A percentile compares a stretch with the other conserved stretches of the same genome.
Evolutionary conservation across 163 green algal species (phyloP).

Genomic region (Coccomyxa subellipsoidea): DNA sequence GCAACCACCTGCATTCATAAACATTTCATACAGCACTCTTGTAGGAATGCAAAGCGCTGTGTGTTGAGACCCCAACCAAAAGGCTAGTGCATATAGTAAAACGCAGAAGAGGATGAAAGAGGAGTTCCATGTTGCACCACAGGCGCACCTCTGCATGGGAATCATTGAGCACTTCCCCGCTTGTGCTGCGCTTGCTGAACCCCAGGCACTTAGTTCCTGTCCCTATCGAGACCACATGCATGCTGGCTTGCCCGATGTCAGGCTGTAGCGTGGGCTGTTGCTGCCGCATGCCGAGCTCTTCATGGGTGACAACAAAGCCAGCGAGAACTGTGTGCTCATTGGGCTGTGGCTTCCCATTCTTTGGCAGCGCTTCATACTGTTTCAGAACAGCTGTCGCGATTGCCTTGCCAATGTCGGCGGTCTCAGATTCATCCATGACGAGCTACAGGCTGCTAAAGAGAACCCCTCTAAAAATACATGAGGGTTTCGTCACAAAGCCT

Average conservation of each 20-base stretch:
- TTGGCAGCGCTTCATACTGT: conserved; percentile 48
- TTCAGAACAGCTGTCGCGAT: conserved; percentile 36
- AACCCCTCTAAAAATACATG: too few relatives aligned
- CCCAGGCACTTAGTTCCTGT: conserved; percentile 84
- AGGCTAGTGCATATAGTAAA: too few relatives aligned
- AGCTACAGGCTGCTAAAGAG: neutral
- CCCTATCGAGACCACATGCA: conserved; percentile 53
- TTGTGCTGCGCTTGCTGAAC: conserved; percentile 22
- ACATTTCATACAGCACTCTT: neutral
- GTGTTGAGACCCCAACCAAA: too few relatives aligned
- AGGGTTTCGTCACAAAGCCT: neutral
- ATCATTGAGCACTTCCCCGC: conserved; percentile 66
- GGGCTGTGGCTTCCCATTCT: conserved; percentile 73
- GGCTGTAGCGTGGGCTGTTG: neutral
- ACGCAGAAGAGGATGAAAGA: too few relatives aligned
- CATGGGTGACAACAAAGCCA: conserved; percentile 1
- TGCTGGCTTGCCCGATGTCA: neutral
- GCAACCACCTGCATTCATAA: conserved; percentile 44
- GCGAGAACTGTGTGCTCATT: conserved; percentile 83
- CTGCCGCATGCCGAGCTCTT: neutral
- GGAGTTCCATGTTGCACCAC: too few relatives aligned
- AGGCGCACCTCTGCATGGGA: conserved; percentile 70
- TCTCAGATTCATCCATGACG: neutral
- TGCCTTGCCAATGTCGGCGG: neutral
- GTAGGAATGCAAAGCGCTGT: neutral